Conservation (phyloP, 805 yeast species). For the Ogataea parapolymorpha region DNA sequence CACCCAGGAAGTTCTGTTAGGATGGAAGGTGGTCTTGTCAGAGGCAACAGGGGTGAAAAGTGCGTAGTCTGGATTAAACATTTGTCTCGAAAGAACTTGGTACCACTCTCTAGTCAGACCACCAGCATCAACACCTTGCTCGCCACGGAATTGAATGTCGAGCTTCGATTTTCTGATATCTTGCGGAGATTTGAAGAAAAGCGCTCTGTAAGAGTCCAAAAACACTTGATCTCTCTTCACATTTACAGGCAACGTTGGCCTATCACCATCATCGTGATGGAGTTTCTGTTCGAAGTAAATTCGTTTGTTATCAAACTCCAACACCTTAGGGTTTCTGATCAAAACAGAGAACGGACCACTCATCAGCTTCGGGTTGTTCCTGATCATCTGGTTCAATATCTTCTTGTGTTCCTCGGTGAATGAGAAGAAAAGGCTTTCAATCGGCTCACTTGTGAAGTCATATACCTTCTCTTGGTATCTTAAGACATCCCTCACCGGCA, state of each 20-base stretch:
- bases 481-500: slow-evolving; percentile 49
- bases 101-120: slow-evolving; percentile 98
- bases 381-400: slow-evolving; percentile 85
- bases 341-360: slow-evolving; percentile 92
- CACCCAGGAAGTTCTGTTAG: slow-evolving; percentile 86
- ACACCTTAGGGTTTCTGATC: slow-evolving; percentile 80
- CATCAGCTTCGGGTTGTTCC: slow-evolving; percentile 88
- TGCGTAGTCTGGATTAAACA: slow-evolving; percentile 95
- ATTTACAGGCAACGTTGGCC: slow-evolving; percentile 51
- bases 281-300: slow-evolving; percentile 76
- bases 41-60: slow-evolving; percentile 87
- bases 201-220: slow-evolving; percentile 79
- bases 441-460: slow-evolving; percentile 71
- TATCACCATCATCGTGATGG: slow-evolving; percentile 44
- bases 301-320: slow-evolving; percentile 93
- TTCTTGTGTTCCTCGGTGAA: slow-evolving; percentile 88
- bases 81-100: slow-evolving; percentile 87
- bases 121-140: slow-evolving; percentile 97
- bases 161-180: slow-evolving; percentile 71
- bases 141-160: slow-evolving; percentile 85
- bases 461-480: slow-evolving; percentile 61
- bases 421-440: slow-evolving; percentile 74
- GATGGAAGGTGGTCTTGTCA: slow-evolving; percentile 92
- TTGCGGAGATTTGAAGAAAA: slow-evolving; percentile 73
- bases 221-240: slow-evolving; percentile 90